Percentiles rank a stretch among this genome's conserved stretches.
Conservation (phyloP, 768 basidiomycete genomes). For the Phanerochaete sordida region DNA sequence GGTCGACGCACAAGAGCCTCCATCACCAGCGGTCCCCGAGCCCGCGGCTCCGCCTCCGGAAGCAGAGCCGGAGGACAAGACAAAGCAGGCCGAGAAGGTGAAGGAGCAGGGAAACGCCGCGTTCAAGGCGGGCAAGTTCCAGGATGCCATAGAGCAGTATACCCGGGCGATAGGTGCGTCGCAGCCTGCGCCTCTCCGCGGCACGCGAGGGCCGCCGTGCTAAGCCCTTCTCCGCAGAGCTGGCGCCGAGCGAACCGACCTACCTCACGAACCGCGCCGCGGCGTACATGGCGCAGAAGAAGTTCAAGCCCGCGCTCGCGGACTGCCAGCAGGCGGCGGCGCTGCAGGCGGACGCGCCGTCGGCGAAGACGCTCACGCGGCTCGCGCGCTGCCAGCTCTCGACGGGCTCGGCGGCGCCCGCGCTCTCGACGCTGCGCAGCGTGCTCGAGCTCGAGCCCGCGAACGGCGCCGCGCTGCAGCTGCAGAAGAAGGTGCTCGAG, state of each 20-base stretch:
- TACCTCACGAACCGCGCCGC: constrained; percentile 87
- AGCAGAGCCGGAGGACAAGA: constrained; percentile 29
- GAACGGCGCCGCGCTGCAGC: constrained; percentile 56
- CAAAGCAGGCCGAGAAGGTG: constrained; percentile 51
- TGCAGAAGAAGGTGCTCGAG: constrained; percentile 55
- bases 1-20: constrained; percentile 5
- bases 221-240: constrained; percentile 14
- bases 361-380: constrained; percentile 76
- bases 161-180: constrained; percentile 66
- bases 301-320: constrained; percentile 66
- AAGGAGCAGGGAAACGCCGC: constrained; percentile 76
- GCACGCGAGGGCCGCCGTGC: background rate
- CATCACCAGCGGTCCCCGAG: background rate
- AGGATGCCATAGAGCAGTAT: constrained; percentile 71
- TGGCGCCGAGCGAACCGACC: constrained; percentile 51
- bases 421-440: constrained; percentile 61
- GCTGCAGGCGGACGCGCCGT: constrained; percentile 57
- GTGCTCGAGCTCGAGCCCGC: constrained; percentile 59
- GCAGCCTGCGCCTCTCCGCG: background rate
- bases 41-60: constrained; percentile 14
- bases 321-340: constrained; percentile 77
- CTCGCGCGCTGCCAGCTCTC: constrained; percentile 84
- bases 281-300: constrained; percentile 77
- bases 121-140: constrained; percentile 65
- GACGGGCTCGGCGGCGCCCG: constrained; percentile 64